These are phyloP conservation scores for Mortierella sp. DNA, from an alignment of 371 early-diverging fungal genomes.

Conservation along the genomic window DNA sequence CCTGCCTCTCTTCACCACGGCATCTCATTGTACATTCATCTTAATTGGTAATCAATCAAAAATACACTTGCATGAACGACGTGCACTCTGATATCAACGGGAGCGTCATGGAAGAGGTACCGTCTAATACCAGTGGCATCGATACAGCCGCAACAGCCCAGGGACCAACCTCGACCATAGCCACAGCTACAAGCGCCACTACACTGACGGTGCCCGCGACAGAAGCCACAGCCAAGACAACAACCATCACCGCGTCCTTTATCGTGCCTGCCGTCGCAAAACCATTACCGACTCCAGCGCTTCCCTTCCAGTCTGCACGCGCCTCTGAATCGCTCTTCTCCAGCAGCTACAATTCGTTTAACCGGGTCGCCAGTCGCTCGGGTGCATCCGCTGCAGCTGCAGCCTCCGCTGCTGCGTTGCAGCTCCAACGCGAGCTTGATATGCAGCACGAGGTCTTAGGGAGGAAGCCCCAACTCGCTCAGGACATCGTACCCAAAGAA, in stretches of 20 bases:
- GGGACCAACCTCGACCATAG: not conserved
- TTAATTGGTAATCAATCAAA: not conserved
- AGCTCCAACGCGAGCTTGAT: slow-evolving; percentile 40
- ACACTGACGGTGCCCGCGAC: not conserved
- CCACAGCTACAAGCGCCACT: not conserved
- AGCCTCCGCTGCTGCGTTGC: slow-evolving; percentile 43
- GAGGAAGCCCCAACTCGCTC: slow-evolving; percentile 48
- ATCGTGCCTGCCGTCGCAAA: slow-evolving; percentile 42
- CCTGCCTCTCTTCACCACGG: not conserved
- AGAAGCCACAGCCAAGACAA: slow-evolving; percentile 9
- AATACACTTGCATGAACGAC: not conserved
- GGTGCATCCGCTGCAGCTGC: slow-evolving; percentile 45
- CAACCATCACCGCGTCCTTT: slow-evolving; percentile 37
- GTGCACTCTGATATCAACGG: too few species aligned
- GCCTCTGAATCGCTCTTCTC: slow-evolving; percentile 42
- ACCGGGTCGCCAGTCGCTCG: slow-evolving; percentile 23
- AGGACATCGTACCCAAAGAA: slow-evolving; percentile 47
- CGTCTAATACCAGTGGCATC: too few species aligned
- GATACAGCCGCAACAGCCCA: too few species aligned
- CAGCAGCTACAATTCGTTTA: slow-evolving; percentile 16
- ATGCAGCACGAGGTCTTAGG: slow-evolving; percentile 44
- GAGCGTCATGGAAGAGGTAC: too few species aligned
- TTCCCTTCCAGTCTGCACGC: slow-evolving; percentile 51
- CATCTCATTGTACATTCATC: not conserved
- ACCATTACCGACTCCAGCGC: slow-evolving; percentile 32